A percentile compares a stretch with the other conserved stretches of the same genome.
These are phyloP conservation scores for Metschnikowia lunata DNA, from an alignment of 805 yeast species.

Conservation along the genomic window DNA sequence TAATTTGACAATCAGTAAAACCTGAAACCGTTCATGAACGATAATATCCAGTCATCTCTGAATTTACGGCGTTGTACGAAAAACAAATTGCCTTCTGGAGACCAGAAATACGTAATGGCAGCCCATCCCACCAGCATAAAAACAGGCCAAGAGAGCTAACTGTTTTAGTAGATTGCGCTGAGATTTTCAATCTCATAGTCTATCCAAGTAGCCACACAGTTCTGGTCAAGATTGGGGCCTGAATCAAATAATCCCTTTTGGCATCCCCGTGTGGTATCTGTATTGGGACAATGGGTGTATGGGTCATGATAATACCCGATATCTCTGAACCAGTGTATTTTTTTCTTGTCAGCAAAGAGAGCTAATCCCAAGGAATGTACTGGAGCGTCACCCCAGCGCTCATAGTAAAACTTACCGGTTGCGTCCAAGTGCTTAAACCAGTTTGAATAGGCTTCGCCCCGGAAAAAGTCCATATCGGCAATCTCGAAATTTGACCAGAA, in stretches of 20 bases:
- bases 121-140: too few species aligned
- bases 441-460: conserved; percentile 59
- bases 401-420: conserved; percentile 81
- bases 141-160: too few species aligned
- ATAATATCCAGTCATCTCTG: too few species aligned
- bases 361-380: conserved; percentile 75
- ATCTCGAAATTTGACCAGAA: conserved; percentile 91
- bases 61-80: too few species aligned
- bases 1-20: too few species aligned
- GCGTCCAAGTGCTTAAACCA: conserved; percentile 64
- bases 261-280: conserved; percentile 44
- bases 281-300: conserved; percentile 69
- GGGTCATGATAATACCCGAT: conserved; percentile 77
- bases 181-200: conserved; percentile 29
- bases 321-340: conserved; percentile 84
- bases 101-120: too few species aligned
- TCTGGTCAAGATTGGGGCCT: conserved; percentile 53
- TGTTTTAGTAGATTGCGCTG: conserved; percentile 6
- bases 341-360: conserved; percentile 61
- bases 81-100: too few species aligned
- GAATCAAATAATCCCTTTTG: conserved; percentile 50
- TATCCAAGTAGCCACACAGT: conserved; percentile 74
- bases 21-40: too few species aligned
- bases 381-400: conserved; percentile 94
- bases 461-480: conserved; percentile 75